Conservation (phyloP, 352 stramenopile species). For the Elongisporangium anandrum region DNA sequence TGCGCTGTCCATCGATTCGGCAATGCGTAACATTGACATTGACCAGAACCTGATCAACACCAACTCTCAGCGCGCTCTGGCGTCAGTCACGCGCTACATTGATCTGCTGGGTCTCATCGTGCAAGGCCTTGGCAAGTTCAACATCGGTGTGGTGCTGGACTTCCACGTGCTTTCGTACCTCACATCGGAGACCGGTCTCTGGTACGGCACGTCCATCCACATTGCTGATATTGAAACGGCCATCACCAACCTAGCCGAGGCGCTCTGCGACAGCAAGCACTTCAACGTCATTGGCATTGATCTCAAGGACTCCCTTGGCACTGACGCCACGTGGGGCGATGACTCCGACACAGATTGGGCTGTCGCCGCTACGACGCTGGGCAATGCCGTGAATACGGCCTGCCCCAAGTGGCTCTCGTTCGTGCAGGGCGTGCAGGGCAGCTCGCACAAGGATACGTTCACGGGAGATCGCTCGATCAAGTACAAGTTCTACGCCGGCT, state of each 20-base stretch:
- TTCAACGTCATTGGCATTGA: constrained; percentile 86
- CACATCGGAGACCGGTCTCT: constrained; percentile 40
- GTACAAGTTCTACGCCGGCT: constrained; percentile 63
- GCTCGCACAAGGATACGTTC: constrained; percentile 66
- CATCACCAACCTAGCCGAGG: constrained; percentile 66
- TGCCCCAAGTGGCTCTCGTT: constrained; percentile 81
- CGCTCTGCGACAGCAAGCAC: constrained; percentile 74
- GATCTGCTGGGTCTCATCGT: constrained; percentile 54
- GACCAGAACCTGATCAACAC: constrained; percentile 71
- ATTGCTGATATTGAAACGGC: constrained; percentile 69
- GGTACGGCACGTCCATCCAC: constrained; percentile 75
- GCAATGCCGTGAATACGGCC: constrained; percentile 52
- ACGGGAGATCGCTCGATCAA: constrained; percentile 45
- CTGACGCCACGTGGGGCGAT: constrained; percentile 70
- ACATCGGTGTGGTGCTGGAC: constrained; percentile 75
- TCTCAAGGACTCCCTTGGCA: constrained; percentile 66
- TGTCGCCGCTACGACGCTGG: constrained; percentile 58
- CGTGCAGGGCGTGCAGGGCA: constrained; percentile 63
- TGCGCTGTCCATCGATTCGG: constrained; percentile 65
- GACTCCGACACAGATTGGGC: constrained; percentile 75
- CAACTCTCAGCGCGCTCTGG: constrained; percentile 78
- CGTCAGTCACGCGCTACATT: constrained; percentile 54
- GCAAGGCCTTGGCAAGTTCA: constrained; percentile 69
- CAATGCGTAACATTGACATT: constrained; percentile 62
- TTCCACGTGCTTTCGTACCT: constrained; percentile 67